Evolutionary conservation across 306 rosid genomes (phyloP), one percentile per base, ranked within the genome.

Genomic region (Vicia faba): DNA sequence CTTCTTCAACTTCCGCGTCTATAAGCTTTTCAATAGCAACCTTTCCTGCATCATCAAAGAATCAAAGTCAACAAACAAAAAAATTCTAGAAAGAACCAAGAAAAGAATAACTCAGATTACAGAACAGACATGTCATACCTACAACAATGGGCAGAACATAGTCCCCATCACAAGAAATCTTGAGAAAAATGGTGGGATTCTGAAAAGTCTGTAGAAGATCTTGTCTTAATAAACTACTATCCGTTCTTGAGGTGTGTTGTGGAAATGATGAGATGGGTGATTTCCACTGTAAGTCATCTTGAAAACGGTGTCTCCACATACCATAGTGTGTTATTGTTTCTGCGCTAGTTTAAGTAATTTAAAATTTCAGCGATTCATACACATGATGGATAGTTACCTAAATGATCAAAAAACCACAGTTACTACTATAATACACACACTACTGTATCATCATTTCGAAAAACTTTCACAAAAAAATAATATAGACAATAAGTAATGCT

Each of bases 81-180:
- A 2, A 33, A 2, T 33, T 1, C 9, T 33, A 7, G 8, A 7
- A 7, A 33, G 2, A 7, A 33, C 9, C 8, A 33, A 33, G 9
- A 33, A 33, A 33, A 7, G 9, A 33, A 33, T 7, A 33, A 7
- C 8, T 33, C 38, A 33, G 1, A 33, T 33, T 7, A 28, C 3
- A 3, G 31, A 38, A 55, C 55, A 3, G 1, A 2, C 13, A 4
- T 14, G 15, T 20, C 58, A 51, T 55, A 55, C 99, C 99, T 68
- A 88, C 99, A 80, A 88, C 88, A 79, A 95, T 85, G 26, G 99
- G 99, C 39, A 95, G 88, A 77, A 95, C 49, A 79, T 86, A 90
- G 75, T 90, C 96, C 41, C 89, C 99, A 64, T 86, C 91, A 66
- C 97, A 90, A 38, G 96, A 95, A 78, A 91, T 80, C 89, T 89